Conservation (phyloP, 208 protist genomes). For the Trypanosoma scelopori region DNA sequence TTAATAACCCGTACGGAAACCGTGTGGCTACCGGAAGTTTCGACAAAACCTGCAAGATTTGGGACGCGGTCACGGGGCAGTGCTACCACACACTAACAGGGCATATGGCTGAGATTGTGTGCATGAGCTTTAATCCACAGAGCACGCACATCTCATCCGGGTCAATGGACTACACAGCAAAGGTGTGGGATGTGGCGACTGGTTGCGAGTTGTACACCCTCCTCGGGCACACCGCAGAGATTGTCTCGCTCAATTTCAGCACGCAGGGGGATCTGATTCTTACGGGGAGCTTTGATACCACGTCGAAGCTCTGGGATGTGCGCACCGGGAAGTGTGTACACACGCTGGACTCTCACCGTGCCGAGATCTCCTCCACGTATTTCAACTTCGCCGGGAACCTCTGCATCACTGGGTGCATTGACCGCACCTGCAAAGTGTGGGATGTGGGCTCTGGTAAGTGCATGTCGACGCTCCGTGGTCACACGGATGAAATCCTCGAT, state of each 20-base stretch:
- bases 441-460: slow-evolving; percentile 89
- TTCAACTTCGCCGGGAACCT: slow-evolving; percentile 93
- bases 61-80: slow-evolving; percentile 89
- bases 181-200: slow-evolving; percentile 94
- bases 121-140: slow-evolving; percentile 93
- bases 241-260: slow-evolving; percentile 94
- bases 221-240: slow-evolving; percentile 93
- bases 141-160: slow-evolving; percentile 91
- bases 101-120: slow-evolving; percentile 95
- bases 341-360: slow-evolving; percentile 90
- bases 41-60: slow-evolving; percentile 96
- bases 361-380: slow-evolving; percentile 93
- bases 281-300: slow-evolving; percentile 95
- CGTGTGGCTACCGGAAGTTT: slow-evolving; percentile 95
- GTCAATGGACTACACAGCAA: slow-evolving; percentile 95
- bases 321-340: slow-evolving; percentile 79
- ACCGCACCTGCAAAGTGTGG: slow-evolving; percentile 96
- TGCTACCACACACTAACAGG: slow-evolving; percentile 91
- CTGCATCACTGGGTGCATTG: slow-evolving; percentile 93
- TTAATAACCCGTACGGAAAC: slow-evolving; percentile 95
- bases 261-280: slow-evolving; percentile 86
- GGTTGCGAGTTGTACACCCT: slow-evolving; percentile 88
- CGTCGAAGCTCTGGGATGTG: slow-evolving; percentile 93
- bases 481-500: slow-evolving; percentile 95
- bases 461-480: slow-evolving; percentile 86